These are phyloP conservation scores for Corchorus olitorius DNA, from an alignment of 345 rosid genomes.

Conservation along the genomic window DNA sequence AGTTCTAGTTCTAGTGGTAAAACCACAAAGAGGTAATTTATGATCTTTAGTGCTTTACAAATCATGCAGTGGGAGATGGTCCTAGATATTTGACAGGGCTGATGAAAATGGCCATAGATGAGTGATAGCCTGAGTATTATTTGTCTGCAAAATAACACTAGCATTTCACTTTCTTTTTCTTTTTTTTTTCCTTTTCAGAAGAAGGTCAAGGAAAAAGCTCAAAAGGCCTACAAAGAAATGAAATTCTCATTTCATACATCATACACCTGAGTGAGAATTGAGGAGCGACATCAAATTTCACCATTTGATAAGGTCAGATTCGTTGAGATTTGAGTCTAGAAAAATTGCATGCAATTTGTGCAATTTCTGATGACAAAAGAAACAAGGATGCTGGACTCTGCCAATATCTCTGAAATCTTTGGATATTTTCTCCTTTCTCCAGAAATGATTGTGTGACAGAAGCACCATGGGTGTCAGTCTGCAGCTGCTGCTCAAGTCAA, in stretches of 20 bases:
- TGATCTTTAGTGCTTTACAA: not conserved
- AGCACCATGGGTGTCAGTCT: too few relatives aligned
- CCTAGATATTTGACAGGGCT: not conserved
- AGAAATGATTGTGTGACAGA: too few relatives aligned
- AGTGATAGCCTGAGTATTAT: not conserved
- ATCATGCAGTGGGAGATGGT: not conserved
- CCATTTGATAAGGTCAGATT: not conserved
- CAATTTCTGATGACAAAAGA: not conserved
- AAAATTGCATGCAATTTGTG: not conserved
- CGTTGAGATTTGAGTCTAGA: not conserved
- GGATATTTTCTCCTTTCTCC: not conserved
- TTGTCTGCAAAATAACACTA: not conserved
- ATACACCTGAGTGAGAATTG: not conserved
- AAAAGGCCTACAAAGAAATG: constrained; percentile 36
- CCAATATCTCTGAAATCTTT: not conserved
- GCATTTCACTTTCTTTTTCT: not conserved
- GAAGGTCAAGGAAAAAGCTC: constrained; percentile 34
- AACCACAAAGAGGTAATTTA: constrained; percentile 42
- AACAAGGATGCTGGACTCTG: not conserved
- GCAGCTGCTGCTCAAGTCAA: too few relatives aligned
- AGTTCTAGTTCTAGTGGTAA: constrained; percentile 31
- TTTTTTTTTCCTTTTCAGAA: constrained; percentile 28
- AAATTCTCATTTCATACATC: not conserved
- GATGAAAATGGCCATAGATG: not conserved
- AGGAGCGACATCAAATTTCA: not conserved